A percentile compares a stretch with the other conserved stretches of the same genome.
These are phyloP conservation scores for Fusarium transvaalense DNA, from an alignment of 2,329 filamentous ascomycete genomes.

Conservation along the genomic window DNA sequence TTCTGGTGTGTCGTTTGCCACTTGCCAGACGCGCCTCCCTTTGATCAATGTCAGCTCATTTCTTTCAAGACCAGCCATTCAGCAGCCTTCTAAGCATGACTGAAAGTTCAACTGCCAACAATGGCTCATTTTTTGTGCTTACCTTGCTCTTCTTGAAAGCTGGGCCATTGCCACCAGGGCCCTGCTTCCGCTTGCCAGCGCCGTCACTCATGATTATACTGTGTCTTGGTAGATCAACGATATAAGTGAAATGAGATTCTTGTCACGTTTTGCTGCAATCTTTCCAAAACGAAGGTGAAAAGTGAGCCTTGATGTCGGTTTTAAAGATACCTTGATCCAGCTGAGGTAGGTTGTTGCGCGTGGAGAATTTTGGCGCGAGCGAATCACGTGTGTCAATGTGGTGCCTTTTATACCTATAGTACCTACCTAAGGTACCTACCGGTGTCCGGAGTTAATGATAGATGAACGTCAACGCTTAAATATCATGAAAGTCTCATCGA, in stretches of 20 bases:
- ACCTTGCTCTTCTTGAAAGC: conserved; percentile 59
- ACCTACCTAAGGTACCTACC: neutral
- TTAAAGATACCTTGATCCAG: conserved; percentile 5
- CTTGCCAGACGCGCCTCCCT: conserved; percentile 67
- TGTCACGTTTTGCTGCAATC: neutral
- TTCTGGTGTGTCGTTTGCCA: conserved; percentile 73
- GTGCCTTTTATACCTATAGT: neutral
- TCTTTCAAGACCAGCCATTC: neutral
- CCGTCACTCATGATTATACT: conserved; percentile 49
- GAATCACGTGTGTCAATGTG: conserved; percentile 36
- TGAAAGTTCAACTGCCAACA: neutral
- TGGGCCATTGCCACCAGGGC: conserved; percentile 46
- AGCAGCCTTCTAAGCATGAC: neutral
- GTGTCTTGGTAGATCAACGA: neutral
- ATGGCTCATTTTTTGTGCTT: conserved; percentile 19
- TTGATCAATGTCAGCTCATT: conserved; percentile 17
- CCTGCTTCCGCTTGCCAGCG: conserved; percentile 54
- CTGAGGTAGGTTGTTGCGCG: conserved; percentile 14
- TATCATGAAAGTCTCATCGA: neutral
- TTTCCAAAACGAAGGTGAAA: conserved; percentile 3
- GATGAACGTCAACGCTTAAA: neutral
- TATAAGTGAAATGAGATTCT: neutral
- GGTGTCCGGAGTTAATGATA: neutral
- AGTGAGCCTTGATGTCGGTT: conserved; percentile 14
- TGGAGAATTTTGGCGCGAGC: conserved; percentile 39